A percentile compares a stretch with the other conserved stretches of the same genome.
These are phyloP conservation scores for Monilinia fructigena DNA, from an alignment of 2,329 filamentous ascomycete genomes.

Conservation along the genomic window DNA sequence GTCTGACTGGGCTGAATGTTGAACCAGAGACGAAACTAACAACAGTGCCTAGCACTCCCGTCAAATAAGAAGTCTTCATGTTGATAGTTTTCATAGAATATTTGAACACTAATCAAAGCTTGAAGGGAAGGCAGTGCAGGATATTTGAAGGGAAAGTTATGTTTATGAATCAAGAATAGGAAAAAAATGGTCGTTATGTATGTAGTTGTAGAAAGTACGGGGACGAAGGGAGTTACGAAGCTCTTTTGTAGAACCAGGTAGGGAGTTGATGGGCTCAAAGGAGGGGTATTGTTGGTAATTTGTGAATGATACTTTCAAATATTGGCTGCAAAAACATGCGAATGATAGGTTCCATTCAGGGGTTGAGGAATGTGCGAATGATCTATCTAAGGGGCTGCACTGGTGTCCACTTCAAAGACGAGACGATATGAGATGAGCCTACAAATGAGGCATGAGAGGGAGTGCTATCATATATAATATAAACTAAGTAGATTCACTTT, in stretches of 20 bases:
- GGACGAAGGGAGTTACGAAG: not conserved
- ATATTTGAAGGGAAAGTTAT: not conserved
- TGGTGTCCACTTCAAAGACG: not conserved
- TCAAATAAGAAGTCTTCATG: constrained; percentile 29
- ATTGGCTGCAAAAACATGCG: not conserved
- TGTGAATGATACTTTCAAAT: constrained; percentile 1
- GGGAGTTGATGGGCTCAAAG: not conserved
- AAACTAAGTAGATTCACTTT: not conserved
- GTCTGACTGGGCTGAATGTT: constrained; percentile 62
- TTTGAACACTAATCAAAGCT: not conserved
- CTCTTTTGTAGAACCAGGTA: constrained; percentile 6
- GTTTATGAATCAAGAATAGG: not conserved
- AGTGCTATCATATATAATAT: constrained; percentile 4
- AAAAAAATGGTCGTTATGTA: not conserved
- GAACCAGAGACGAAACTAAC: constrained; percentile 41
- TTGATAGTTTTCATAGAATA: not conserved
- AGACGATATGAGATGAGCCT: not conserved
- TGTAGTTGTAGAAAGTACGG: not conserved
- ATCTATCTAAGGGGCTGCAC: not conserved
- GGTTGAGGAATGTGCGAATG: not conserved
- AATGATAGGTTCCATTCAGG: not conserved
- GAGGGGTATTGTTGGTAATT: not conserved
- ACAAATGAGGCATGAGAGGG: not conserved
- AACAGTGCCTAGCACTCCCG: constrained; percentile 19
- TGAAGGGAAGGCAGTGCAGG: not conserved